Evolutionary conservation across 148 eudicot species (phyloP).

Genomic region (Linanthus parryae): DNA sequence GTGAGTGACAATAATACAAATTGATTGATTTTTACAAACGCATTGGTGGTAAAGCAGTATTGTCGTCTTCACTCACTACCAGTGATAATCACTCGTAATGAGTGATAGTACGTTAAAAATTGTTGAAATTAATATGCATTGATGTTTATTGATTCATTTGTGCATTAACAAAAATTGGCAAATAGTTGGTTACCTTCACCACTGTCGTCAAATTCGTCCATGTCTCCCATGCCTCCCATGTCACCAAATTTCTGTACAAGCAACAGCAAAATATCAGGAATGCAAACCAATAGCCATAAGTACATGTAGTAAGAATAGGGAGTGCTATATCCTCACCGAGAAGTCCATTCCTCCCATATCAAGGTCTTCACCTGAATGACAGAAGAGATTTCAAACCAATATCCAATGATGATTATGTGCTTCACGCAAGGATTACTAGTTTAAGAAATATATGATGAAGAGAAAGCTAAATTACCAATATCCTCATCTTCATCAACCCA

Average conservation of each 20-base stretch:
- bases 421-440: not conserved
- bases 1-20: no score
- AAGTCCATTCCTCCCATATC: constrained; percentile 96
- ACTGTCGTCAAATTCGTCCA: constrained; percentile 64
- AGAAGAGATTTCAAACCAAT: not conserved
- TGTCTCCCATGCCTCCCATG: constrained; percentile 38
- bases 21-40: no score
- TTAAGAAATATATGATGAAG: not conserved
- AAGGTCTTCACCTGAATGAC: constrained; percentile 50
- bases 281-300: not conserved
- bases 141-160: no score
- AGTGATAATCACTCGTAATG: not conserved
- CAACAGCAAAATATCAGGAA: not conserved
- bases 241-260: constrained; percentile 72
- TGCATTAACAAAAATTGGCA: not conserved
- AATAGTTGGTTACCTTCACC: constrained; percentile 46
- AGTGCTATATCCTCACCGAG: constrained; percentile 48
- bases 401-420: not conserved
- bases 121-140: not conserved
- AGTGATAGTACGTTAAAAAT: no score
- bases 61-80: not conserved
- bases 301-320: not conserved
- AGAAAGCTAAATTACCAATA: constrained; percentile 22
- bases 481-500: constrained; percentile 99
- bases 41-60: no score